Conservation (phyloP, 257 asterid species). For the Nyctanthes arbortristis region DNA sequence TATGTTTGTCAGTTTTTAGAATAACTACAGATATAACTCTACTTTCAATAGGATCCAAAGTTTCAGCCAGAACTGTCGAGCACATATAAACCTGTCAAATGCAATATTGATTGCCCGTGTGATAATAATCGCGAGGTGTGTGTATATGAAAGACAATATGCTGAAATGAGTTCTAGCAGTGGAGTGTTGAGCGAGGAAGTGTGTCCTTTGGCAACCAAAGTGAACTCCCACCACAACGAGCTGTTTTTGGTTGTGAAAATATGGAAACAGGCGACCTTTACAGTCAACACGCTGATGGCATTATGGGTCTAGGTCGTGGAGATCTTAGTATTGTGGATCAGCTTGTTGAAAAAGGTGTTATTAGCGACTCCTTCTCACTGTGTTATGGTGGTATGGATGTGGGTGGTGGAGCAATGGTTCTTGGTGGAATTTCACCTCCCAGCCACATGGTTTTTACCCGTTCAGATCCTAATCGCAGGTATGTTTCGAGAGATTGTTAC, state of each 20-base stretch:
- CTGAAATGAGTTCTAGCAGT: slow-evolving; percentile 98
- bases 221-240: slow-evolving; percentile 84
- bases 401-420: slow-evolving; percentile 99
- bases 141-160: slow-evolving; percentile 87
- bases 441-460: slow-evolving; percentile 75
- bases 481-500: slow-evolving; percentile 40
- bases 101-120: slow-evolving; percentile 84
- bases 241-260: slow-evolving; percentile 94
- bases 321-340: slow-evolving; percentile 98
- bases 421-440: slow-evolving; percentile 84
- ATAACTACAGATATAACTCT: slow-evolving; percentile 12
- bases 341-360: slow-evolving; percentile 84
- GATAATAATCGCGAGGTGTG: slow-evolving; percentile 74
- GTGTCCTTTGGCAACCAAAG: slow-evolving; percentile 92
- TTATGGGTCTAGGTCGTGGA: slow-evolving; percentile 98
- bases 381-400: slow-evolving; percentile 99
- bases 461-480: slow-evolving; percentile 95
- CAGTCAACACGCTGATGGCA: slow-evolving; percentile 99
- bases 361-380: slow-evolving; percentile 87
- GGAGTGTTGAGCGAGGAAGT: slow-evolving; percentile 89
- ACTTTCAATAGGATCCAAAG: slow-evolving; percentile 72
- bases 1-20: slow-evolving; percentile 17
- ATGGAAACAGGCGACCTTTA: slow-evolving; percentile 96
- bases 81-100: slow-evolving; percentile 80
- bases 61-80: slow-evolving; percentile 81